These are phyloP conservation scores for Cyclotella cryptica DNA, from an alignment of 108 stramenopile genomes.

Conservation along the genomic window DNA sequence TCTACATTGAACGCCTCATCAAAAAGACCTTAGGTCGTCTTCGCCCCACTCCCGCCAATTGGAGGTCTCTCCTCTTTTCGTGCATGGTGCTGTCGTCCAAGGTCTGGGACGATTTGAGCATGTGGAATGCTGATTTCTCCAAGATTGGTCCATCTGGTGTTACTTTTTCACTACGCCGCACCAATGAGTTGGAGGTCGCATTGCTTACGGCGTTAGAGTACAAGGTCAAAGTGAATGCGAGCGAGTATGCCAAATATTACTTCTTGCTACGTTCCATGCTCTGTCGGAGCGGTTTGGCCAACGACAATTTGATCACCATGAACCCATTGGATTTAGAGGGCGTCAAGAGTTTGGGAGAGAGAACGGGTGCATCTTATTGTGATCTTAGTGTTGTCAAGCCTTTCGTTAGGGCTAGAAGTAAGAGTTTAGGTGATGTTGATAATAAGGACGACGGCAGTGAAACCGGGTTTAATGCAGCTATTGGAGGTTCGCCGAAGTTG, in stretches of 20 bases:
- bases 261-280: constrained; percentile 91
- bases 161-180: constrained; percentile 84
- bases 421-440: constrained; percentile 45
- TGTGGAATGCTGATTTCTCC: constrained; percentile 96
- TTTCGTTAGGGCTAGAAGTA: constrained; percentile 49
- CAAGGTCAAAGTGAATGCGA: constrained; percentile 90
- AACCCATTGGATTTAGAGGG: constrained; percentile 80
- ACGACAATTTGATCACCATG: constrained; percentile 60
- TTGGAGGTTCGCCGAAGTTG: constrained; percentile 14
- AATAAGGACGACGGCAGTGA: constrained; percentile 30
- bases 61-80: constrained; percentile 90
- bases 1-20: constrained; percentile 96
- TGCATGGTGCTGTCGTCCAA: constrained; percentile 94
- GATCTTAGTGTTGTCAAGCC: constrained; percentile 43
- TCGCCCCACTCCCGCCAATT: constrained; percentile 77
- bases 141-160: constrained; percentile 80
- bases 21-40: constrained; percentile 85
- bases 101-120: constrained; percentile 97
- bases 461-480: background rate
- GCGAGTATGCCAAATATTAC: constrained; percentile 97
- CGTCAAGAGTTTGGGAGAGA: constrained; percentile 44
- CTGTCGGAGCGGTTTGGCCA: constrained; percentile 73
- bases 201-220: constrained; percentile 76
- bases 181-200: constrained; percentile 92
- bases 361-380: constrained; percentile 17